phyloP scores from a whole-genome alignment of 1,139 yeast species.

The Lizanozyma gosingica region DNA sequence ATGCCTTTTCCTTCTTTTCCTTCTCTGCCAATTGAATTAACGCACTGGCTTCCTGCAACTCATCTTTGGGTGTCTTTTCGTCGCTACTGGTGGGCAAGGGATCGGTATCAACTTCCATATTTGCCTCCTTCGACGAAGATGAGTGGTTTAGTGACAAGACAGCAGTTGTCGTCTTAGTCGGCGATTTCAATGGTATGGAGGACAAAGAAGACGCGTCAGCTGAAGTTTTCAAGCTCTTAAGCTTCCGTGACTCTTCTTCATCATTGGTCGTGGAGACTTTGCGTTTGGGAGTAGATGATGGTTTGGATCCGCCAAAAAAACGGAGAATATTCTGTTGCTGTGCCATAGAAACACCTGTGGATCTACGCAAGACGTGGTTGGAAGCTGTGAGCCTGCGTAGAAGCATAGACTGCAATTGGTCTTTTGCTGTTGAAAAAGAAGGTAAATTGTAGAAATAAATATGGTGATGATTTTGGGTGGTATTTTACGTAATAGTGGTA shows the following conservation, averaged over 20 bases:
- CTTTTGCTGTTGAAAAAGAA: too few relatives aligned
- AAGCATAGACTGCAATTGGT: too few relatives aligned
- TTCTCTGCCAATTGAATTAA: conserved; percentile 16
- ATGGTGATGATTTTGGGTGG: too few relatives aligned
- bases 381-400: too few relatives aligned
- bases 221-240: too few relatives aligned
- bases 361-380: too few relatives aligned
- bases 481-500: too few relatives aligned
- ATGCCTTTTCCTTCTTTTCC: conserved; percentile 12
- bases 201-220: neutral
- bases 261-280: neutral
- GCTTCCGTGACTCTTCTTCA: too few relatives aligned
- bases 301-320: neutral
- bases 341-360: too few relatives aligned
- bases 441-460: too few relatives aligned
- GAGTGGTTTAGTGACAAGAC: neutral
- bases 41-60: conserved; percentile 15
- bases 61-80: conserved; percentile 2
- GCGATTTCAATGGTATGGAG: neutral
- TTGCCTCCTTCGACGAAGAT: neutral
- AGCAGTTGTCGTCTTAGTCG: neutral
- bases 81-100: conserved; percentile 4
- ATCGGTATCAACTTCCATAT: too few relatives aligned
- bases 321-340: neutral
- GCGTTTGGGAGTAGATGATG: neutral